Conservation (phyloP, 805 yeast genomes). For the Cephaloascus fragrans region DNA sequence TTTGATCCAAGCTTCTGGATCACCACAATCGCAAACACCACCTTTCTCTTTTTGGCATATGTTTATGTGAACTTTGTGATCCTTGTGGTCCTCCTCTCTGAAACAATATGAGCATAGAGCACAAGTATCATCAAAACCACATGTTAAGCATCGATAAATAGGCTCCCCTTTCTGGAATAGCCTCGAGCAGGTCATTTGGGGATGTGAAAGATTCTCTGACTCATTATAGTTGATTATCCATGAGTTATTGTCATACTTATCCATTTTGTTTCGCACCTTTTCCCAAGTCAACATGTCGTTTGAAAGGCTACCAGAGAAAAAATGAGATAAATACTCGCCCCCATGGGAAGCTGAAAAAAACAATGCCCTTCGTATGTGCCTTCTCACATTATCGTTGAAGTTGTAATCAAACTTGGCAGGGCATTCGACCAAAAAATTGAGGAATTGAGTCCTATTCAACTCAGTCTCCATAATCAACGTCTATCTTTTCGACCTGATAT, state of each 20-base stretch:
- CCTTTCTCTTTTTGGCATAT: constrained; percentile 61
- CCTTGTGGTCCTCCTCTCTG: constrained; percentile 57
- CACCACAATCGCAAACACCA: constrained; percentile 87
- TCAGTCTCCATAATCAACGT: background rate
- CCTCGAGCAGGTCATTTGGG: constrained; percentile 63
- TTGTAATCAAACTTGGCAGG: constrained; percentile 22
- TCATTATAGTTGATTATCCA: background rate
- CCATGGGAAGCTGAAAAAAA: constrained; percentile 29
- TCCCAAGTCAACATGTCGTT: constrained; percentile 9
- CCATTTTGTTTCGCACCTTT: constrained; percentile 5
- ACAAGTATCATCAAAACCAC: constrained; percentile 77
- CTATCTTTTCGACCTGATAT: no score
- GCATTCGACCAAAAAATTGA: constrained; percentile 25
- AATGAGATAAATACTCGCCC: constrained; percentile 25
- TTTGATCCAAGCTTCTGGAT: constrained; percentile 70
- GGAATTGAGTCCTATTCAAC: no score
- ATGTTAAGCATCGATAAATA: constrained; percentile 63
- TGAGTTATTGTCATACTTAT: constrained; percentile 1
- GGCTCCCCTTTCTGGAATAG: constrained; percentile 74
- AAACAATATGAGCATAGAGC: constrained; percentile 76
- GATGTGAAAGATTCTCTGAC: constrained; percentile 29
- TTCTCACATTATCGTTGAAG: constrained; percentile 16
- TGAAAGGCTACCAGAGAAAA: constrained; percentile 17
- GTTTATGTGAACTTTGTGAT: constrained; percentile 59
- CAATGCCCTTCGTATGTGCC: constrained; percentile 30